These are phyloP conservation scores for Lachancea meyersii DNA, from an alignment of 805 yeast genomes.

Conservation along the genomic window DNA sequence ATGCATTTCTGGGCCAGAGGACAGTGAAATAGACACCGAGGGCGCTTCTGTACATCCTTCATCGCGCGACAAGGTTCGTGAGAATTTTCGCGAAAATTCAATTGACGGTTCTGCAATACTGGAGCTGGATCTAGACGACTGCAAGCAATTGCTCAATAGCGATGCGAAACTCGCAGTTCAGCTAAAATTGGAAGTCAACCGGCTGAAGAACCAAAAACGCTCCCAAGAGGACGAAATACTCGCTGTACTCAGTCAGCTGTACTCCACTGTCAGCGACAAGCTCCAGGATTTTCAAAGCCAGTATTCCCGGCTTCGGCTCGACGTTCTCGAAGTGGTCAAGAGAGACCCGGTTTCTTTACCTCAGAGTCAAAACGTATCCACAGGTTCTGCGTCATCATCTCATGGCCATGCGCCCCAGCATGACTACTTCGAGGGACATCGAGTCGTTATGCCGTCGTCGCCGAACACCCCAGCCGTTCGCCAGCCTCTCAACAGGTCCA, in stretches of 20 bases:
- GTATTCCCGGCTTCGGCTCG: constrained; percentile 26
- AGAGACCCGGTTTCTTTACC: constrained; percentile 6
- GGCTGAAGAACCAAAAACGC: constrained; percentile 31
- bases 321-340: constrained; percentile 28
- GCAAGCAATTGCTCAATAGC: constrained; percentile 62
- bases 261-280: constrained; percentile 22
- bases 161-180: constrained; percentile 50
- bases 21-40: background rate
- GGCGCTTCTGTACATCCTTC: background rate
- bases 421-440: constrained; percentile 20
- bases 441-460: constrained; percentile 9
- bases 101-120: constrained; percentile 59
- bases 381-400: background rate
- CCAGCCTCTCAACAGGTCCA: constrained; percentile 3
- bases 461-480: constrained; percentile 4
- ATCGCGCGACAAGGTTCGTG: constrained; percentile 10
- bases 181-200: constrained; percentile 55
- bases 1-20: constrained; percentile 5
- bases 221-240: constrained; percentile 32
- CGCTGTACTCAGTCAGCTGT: constrained; percentile 23
- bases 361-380: constrained; percentile 3
- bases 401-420: constrained; percentile 13
- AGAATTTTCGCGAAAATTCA: constrained; percentile 17
- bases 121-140: constrained; percentile 60
- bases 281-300: constrained; percentile 30